Evolutionary conservation across 2,329 filamentous ascomycete genomes (phyloP).

Genomic region (Ophioceras dolichostomum): DNA sequence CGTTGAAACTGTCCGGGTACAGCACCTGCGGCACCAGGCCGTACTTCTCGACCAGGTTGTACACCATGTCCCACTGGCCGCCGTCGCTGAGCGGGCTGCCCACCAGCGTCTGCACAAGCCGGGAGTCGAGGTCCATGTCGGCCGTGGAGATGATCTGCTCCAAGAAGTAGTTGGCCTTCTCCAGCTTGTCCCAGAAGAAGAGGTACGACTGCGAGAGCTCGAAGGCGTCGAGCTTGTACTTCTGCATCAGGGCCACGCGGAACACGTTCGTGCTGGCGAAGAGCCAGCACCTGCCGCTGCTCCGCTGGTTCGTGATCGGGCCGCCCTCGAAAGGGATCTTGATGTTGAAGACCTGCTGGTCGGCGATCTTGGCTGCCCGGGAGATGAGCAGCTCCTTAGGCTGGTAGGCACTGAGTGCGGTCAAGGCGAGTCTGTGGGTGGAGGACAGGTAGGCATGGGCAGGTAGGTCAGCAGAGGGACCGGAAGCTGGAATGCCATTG

Average conservation of each 20-base stretch:
- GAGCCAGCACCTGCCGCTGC: slow-evolving; percentile 79
- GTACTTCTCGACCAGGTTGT: slow-evolving; percentile 76
- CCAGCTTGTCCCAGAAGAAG: slow-evolving; percentile 90
- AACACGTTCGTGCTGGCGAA: slow-evolving; percentile 90
- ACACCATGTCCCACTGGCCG: slow-evolving; percentile 88
- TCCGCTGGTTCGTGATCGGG: slow-evolving; percentile 75
- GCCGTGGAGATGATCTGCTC: slow-evolving; percentile 71
- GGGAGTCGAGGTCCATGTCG: slow-evolving; percentile 55
- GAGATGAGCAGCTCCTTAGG: slow-evolving; percentile 55
- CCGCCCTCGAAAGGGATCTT: slow-evolving; percentile 70
- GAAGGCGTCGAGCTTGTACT: slow-evolving; percentile 64
- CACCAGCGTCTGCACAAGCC: slow-evolving; percentile 61
- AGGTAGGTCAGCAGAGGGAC: slow-evolving; percentile 21
- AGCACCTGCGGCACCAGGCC: slow-evolving; percentile 73
- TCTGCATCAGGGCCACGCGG: slow-evolving; percentile 77
- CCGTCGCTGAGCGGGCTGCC: slow-evolving; percentile 62
- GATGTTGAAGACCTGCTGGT: slow-evolving; percentile 74
- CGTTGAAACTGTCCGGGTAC: slow-evolving; percentile 75
- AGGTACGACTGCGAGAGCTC: slow-evolving; percentile 82
- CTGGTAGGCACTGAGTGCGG: slow-evolving; percentile 56
- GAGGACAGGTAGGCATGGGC: not conserved
- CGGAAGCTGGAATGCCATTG: slow-evolving; percentile 9
- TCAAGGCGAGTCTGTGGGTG: slow-evolving; percentile 60
- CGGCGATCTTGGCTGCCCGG: slow-evolving; percentile 46
- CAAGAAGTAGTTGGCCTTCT: slow-evolving; percentile 83